Conservation (phyloP, 2,329 filamentous ascomycete species). For the Geosmithia putterillii region DNA sequence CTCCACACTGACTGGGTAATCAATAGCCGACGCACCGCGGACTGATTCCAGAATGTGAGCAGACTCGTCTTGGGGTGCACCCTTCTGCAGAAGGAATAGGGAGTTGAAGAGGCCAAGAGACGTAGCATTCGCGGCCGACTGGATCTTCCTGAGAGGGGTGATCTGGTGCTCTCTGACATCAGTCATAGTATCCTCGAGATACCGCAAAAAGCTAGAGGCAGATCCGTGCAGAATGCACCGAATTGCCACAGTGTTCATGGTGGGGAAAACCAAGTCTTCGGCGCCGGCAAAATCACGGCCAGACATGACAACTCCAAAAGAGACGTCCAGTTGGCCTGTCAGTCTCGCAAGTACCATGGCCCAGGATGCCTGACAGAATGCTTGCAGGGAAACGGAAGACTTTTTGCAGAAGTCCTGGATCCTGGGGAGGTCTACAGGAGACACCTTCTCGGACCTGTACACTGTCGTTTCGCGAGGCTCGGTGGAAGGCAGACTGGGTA, state of each 20-base stretch:
- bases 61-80: constrained; percentile 2
- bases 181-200: constrained; percentile 60
- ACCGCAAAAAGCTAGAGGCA: constrained; percentile 49
- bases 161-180: constrained; percentile 61
- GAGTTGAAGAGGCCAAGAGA: constrained; percentile 37
- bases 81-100: constrained; percentile 41
- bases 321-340: constrained; percentile 55
- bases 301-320: constrained; percentile 73
- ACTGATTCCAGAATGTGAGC: constrained; percentile 47
- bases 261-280: constrained; percentile 64
- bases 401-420: constrained; percentile 48
- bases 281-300: constrained; percentile 66
- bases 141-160: constrained; percentile 62
- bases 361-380: constrained; percentile 67
- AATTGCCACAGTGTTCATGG: constrained; percentile 81
- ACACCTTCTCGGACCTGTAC: constrained; percentile 7
- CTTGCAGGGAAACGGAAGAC: constrained; percentile 60
- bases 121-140: constrained; percentile 25
- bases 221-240: constrained; percentile 62
- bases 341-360: constrained; percentile 55
- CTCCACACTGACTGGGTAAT: constrained; percentile 75
- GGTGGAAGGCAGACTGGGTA: constrained; percentile 6
- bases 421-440: background rate
- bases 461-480: background rate
- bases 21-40: constrained; percentile 53